Evolutionary conservation across 768 basidiomycete species (phyloP).

Genomic region (Kwoniella europaea): DNA sequence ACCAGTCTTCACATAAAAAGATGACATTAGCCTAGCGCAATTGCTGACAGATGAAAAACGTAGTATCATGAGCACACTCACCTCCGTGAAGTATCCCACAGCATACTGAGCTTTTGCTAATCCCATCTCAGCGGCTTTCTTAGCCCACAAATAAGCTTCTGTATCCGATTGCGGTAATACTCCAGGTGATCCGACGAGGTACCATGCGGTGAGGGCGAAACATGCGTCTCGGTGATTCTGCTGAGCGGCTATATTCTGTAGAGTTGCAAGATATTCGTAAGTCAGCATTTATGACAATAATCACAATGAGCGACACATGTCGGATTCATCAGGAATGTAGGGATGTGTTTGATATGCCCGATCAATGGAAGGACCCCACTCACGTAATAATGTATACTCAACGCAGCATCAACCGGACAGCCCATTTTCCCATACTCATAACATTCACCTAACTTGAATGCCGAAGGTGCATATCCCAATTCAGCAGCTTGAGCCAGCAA

Average conservation of each 20-base stretch:
- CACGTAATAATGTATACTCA: conserved; percentile 99
- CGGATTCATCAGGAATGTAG: background rate
- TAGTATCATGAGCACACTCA: conserved; percentile 39
- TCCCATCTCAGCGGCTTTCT: conserved; percentile 89
- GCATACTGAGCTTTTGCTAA: conserved; percentile 97
- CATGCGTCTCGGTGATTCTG: conserved; percentile 96
- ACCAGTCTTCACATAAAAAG: conserved; percentile 64
- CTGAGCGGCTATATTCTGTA: conserved; percentile 94
- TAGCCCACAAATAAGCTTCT: conserved; percentile 96
- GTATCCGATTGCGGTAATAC: conserved; percentile 98
- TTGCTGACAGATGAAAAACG: too few relatives aligned
- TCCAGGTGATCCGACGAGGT: conserved; percentile 95
- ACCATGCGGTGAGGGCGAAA: conserved; percentile 98
- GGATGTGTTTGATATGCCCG: background rate
- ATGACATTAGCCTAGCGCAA: too few relatives aligned
- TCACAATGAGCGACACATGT: too few relatives aligned
- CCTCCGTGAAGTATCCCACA: conserved; percentile 93
- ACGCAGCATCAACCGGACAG: conserved; percentile 93
- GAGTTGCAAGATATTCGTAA: conserved; percentile 1
- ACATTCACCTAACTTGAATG: conserved; percentile 93
- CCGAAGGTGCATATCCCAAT: conserved; percentile 93
- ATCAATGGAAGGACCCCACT: conserved; percentile 47
- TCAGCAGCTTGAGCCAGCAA: conserved; percentile 93
- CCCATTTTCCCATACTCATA: conserved; percentile 99
- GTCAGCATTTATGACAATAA: conserved; percentile 4